These are phyloP conservation scores for Lichtheimia corymbifera DNA, from an alignment of 371 early-diverging fungal genomes.

Conservation along the genomic window DNA sequence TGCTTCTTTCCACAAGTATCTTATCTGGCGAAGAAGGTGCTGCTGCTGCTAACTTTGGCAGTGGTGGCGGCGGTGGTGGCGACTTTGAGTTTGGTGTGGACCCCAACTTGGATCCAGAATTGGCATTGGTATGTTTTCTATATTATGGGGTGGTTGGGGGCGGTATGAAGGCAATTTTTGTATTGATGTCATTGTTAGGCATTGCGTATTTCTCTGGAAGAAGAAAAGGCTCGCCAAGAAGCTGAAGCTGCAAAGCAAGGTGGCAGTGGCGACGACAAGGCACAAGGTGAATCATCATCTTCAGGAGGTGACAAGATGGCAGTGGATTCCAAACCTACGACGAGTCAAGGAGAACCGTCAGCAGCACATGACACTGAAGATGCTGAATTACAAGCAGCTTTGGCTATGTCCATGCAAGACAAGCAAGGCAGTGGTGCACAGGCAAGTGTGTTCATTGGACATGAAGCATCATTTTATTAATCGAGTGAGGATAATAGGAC, in stretches of 20 bases:
- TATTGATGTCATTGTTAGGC: conserved; percentile 54
- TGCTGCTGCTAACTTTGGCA: conserved; percentile 28
- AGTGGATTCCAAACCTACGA: conserved; percentile 43
- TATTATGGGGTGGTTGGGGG: not conserved
- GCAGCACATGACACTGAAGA: conserved; percentile 38
- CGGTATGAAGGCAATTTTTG: not conserved
- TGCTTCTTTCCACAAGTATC: conserved; percentile 86
- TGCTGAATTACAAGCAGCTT: conserved; percentile 42
- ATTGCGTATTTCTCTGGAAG: conserved; percentile 94
- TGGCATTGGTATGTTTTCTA: conserved; percentile 72
- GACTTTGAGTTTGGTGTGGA: conserved; percentile 97
- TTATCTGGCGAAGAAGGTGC: conserved; percentile 82
- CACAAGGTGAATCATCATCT: conserved; percentile 36
- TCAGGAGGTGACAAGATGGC: conserved; percentile 45
- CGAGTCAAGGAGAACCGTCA: conserved; percentile 30
- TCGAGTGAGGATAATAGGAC: conserved; percentile 18
- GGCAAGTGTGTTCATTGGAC: not conserved
- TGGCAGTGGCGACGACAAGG: conserved; percentile 9
- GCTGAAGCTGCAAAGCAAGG: conserved; percentile 56
- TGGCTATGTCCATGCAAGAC: conserved; percentile 70
- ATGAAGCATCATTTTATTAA: not conserved
- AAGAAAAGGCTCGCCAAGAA: conserved; percentile 93
- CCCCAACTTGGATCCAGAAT: conserved; percentile 93
- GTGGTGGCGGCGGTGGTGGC: conserved; percentile 41
- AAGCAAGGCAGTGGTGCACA: conserved; percentile 15